Base-by-base conservation (phyloP, 2,329 filamentous ascomycete genomes). In the Thelonectria rubi region DNA sequence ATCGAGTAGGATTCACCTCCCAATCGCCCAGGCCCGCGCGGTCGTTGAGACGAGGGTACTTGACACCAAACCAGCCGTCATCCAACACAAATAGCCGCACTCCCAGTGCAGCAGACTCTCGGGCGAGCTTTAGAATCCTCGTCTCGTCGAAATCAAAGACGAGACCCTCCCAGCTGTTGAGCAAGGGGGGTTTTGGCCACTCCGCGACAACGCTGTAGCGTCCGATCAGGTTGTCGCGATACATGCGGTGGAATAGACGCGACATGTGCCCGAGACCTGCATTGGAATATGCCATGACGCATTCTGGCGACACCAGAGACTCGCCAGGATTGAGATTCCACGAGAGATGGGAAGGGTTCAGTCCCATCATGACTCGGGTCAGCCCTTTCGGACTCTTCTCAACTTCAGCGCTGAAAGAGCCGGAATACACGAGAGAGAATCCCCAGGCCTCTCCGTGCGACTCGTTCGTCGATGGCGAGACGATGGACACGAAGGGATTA, bases 111-210 rank as follows among this genome's bases (percentile, higher is more conserved):
- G 87, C 86, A 0, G 87, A 81, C 64, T 86, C 81, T 42, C 82
- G 69, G 0, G 87, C 87, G 0, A 90, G 77, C 0, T 78, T 76
- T 26, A 86, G 82, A 30, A 90, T 81, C 0, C 80, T 83, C 12
- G 77, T 82, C 49, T 85, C 77, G 65, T 89, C 86, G 72, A 82
- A 85, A 64, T 88, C 74, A 65, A 87, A 88, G 14, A 80, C 79
- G 0, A 89, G 76, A 0, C 86, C 87, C 69, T 90, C 88, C 88
- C 88, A 90, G 39, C 86, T 88, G 71, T 90, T 90, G 20, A 90
- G 79, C 46, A 90, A 73, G 0, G 83, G 77, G 0, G 86, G 88
- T 0, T 82, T 82, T 14, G 80, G 80, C 65, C n/a, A n/a, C n/a
- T 81, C 74, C 8, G 78, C 77, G 10, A 81, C 86, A 63, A 82